phyloP scores from a whole-genome alignment of 257 asterid genomes.

The Dorcoceras hygrometricum region DNA sequence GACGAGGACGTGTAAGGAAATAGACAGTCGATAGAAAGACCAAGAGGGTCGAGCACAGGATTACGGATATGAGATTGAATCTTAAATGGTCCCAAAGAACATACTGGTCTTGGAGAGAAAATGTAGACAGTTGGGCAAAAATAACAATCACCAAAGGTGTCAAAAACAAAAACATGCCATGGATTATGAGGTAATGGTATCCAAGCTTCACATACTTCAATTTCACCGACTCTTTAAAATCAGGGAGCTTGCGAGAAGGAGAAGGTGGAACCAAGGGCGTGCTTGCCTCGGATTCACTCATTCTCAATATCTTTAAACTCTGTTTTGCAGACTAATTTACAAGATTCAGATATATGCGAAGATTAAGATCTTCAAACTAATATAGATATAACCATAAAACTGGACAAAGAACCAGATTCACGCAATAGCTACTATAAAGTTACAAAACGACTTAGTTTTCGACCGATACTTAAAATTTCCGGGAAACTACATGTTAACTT shows the following conservation, averaged over 20 bases:
- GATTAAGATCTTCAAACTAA: conserved; percentile 12
- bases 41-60: conserved; percentile 58
- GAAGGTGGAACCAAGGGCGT: conserved; percentile 47
- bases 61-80: conserved; percentile 59
- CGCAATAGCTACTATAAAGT: background rate
- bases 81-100: conserved; percentile 72
- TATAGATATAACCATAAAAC: background rate
- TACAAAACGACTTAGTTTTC: conserved; percentile 1
- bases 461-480: too few species aligned
- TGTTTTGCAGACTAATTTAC: conserved; percentile 22
- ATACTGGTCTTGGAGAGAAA: conserved; percentile 53
- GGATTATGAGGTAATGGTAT: conserved; percentile 71
- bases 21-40: conserved; percentile 65
- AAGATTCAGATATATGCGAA: conserved; percentile 9
- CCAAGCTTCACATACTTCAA: conserved; percentile 88
- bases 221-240: conserved; percentile 72
- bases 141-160: conserved; percentile 56
- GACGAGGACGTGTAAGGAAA: conserved; percentile 72
- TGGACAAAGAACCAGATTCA: background rate
- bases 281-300: conserved; percentile 48
- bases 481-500: background rate
- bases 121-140: conserved; percentile 70
- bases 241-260: conserved; percentile 58
- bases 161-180: conserved; percentile 69
- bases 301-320: conserved; percentile 23